Percentiles rank a stretch among this genome's conserved stretches.
phyloP scores from a whole-genome alignment of 2,329 filamentous ascomycete genomes.

The Phyllosticta citrichinensis region DNA sequence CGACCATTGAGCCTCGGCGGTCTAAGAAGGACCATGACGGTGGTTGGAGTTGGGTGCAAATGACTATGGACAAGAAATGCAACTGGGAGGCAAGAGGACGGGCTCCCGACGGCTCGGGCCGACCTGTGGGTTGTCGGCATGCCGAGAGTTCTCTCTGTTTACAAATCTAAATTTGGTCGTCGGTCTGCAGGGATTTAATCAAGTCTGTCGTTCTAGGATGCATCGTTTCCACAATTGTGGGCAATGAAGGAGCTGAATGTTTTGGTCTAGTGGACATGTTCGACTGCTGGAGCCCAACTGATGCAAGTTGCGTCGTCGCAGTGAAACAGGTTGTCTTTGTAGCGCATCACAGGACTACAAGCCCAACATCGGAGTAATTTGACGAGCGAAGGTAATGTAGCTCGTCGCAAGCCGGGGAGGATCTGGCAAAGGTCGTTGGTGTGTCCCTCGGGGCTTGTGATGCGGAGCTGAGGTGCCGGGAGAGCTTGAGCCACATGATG shows the following conservation, averaged over 20 bases:
- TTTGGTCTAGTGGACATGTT: too few relatives aligned
- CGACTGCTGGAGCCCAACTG: too few relatives aligned
- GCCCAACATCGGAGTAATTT: too few relatives aligned
- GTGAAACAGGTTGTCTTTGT: background rate
- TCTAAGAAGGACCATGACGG: constrained; percentile 4
- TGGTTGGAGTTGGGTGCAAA: constrained; percentile 21
- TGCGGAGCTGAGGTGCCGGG: background rate
- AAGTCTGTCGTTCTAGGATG: background rate
- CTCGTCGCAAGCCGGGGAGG: background rate
- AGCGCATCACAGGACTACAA: too few relatives aligned
- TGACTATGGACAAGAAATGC: constrained; percentile 12
- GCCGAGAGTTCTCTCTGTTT: background rate
- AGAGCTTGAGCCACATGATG: constrained; percentile 11
- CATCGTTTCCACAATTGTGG: too few relatives aligned
- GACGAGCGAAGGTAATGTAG: background rate
- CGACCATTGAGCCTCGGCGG: constrained; percentile 15
- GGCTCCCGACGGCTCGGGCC: background rate
- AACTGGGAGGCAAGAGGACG: constrained; percentile 13
- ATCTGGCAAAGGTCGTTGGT: background rate
- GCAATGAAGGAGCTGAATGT: too few relatives aligned
- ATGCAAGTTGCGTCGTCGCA: background rate
- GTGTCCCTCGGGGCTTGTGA: background rate
- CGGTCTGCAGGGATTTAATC: background rate
- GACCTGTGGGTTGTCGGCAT: background rate
- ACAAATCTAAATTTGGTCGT: background rate